Evolutionary conservation across 495 filamentous ascomycete species (phyloP).

Genomic region (Oleoguttula mirabilis): DNA sequence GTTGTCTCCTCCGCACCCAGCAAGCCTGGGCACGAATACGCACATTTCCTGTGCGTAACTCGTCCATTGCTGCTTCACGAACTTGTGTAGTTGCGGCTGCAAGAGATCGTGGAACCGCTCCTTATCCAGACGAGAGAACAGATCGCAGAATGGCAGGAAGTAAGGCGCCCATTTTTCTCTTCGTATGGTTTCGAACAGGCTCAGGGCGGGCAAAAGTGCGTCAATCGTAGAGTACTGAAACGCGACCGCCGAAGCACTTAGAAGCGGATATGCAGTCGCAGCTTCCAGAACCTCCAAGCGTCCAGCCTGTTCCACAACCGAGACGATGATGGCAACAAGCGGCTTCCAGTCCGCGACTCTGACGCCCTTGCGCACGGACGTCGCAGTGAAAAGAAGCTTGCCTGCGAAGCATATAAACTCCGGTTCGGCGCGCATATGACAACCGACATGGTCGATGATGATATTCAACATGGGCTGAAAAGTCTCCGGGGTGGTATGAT

Average conservation of each 20-base stretch:
- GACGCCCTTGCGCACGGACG: constrained; percentile 63
- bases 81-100: constrained; percentile 71
- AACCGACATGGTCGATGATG: constrained; percentile 1
- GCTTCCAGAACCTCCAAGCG: not conserved
- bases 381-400: constrained; percentile 52
- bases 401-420: constrained; percentile 33
- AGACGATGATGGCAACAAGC: constrained; percentile 42
- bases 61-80: constrained; percentile 48
- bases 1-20: constrained; percentile 23
- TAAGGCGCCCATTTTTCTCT: constrained; percentile 47
- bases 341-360: constrained; percentile 62
- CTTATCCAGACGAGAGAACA: constrained; percentile 56
- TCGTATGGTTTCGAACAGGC: constrained; percentile 45
- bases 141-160: constrained; percentile 76
- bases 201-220: constrained; percentile 55
- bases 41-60: constrained; percentile 55
- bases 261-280: constrained; percentile 24
- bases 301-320: constrained; percentile 8
- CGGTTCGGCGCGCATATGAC: not conserved
- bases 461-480: constrained; percentile 44
- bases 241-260: constrained; percentile 45
- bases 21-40: constrained; percentile 54
- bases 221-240: constrained; percentile 68
- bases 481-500: constrained; percentile 62
- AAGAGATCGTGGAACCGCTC: constrained; percentile 69